phyloP scores from a whole-genome alignment of 164 flowering plant species.

The Vitis labrusca region DNA sequence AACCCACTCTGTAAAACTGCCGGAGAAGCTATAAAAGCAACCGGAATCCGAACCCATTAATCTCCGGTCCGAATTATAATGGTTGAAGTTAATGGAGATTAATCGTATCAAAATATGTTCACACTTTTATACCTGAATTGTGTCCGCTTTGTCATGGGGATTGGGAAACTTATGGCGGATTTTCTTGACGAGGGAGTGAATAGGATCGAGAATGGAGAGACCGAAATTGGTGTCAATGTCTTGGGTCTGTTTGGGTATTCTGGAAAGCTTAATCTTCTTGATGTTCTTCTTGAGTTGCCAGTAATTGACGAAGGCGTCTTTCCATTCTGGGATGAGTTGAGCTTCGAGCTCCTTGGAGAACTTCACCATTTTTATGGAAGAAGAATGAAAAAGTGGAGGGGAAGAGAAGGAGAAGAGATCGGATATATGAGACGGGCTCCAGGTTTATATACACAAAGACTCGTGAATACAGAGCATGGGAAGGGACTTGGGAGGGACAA shows the following conservation, averaged over 20 bases:
- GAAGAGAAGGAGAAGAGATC: conserved; percentile 1
- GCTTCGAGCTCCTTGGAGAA: conserved; percentile 97
- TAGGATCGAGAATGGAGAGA: conserved; percentile 58
- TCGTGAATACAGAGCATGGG: no score
- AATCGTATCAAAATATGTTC: no score
- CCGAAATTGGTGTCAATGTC: conserved; percentile 29
- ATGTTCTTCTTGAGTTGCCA: conserved; percentile 85
- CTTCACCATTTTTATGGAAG: conserved; percentile 71
- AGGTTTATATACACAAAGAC: no score
- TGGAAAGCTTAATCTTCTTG: conserved; percentile 67
- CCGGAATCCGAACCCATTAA: neutral
- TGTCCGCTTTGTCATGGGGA: conserved; percentile 16
- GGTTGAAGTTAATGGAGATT: no score
- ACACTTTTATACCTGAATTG: conserved; percentile 33
- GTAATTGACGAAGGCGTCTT: conserved; percentile 89
- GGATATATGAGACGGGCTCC: no score
- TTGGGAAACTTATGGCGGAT: conserved; percentile 14
- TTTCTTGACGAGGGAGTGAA: conserved; percentile 29
- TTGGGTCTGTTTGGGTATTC: conserved; percentile 25
- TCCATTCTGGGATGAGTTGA: conserved; percentile 97
- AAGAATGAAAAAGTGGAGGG: neutral
- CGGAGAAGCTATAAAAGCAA: neutral
- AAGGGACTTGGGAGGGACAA: no score
- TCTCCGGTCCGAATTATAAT: no score
- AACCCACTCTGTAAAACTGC: neutral